Evolutionary conservation across 2,329 filamentous ascomycete species (phyloP).

Genomic region (Tolypocladium pustulatum): DNA sequence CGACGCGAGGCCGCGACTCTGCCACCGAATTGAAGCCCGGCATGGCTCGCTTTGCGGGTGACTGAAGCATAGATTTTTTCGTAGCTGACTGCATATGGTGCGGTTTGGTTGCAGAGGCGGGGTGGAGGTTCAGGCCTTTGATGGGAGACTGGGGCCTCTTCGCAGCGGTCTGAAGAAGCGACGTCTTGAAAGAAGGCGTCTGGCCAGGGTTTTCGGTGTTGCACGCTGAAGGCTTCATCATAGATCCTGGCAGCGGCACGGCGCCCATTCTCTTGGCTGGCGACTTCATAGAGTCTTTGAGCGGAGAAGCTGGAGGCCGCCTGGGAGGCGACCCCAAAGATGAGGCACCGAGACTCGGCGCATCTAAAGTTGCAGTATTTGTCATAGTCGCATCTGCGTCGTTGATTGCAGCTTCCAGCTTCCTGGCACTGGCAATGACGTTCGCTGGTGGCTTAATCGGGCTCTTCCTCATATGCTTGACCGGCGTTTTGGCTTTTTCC

Average conservation of each 20-base stretch:
- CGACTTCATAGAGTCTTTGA: slow-evolving; percentile 44
- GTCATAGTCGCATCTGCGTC: slow-evolving; percentile 9
- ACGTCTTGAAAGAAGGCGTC: slow-evolving; percentile 25
- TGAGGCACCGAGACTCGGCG: slow-evolving; percentile 1
- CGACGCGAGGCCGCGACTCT: slow-evolving; percentile 13
- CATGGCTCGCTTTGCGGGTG: slow-evolving; percentile 37
- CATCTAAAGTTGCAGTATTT: slow-evolving; percentile 10
- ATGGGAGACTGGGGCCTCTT: slow-evolving; percentile 37
- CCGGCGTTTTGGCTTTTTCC: slow-evolving; percentile 33
- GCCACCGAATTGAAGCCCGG: slow-evolving; percentile 22
- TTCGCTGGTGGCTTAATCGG: slow-evolving; percentile 37
- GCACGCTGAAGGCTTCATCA: slow-evolving; percentile 14
- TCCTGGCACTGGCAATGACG: slow-evolving; percentile 1
- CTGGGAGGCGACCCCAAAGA: slow-evolving; percentile 44
- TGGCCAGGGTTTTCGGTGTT: slow-evolving; percentile 7
- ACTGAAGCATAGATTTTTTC: slow-evolving; percentile 39
- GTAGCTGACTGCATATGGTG: slow-evolving; percentile 26
- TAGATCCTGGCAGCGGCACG: slow-evolving; percentile 20
- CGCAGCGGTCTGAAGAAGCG: slow-evolving; percentile 37
- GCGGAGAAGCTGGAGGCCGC: slow-evolving; percentile 38
- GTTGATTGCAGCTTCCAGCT: slow-evolving; percentile 5
- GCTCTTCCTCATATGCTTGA: slow-evolving; percentile 43
- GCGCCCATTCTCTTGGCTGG: slow-evolving; percentile 36
- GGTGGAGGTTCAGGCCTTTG: slow-evolving; percentile 22
- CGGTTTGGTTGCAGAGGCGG: slow-evolving; percentile 10